Conservation (phyloP, 2,329 filamentous ascomycete species). For the Cytospora chrysosperma region DNA sequence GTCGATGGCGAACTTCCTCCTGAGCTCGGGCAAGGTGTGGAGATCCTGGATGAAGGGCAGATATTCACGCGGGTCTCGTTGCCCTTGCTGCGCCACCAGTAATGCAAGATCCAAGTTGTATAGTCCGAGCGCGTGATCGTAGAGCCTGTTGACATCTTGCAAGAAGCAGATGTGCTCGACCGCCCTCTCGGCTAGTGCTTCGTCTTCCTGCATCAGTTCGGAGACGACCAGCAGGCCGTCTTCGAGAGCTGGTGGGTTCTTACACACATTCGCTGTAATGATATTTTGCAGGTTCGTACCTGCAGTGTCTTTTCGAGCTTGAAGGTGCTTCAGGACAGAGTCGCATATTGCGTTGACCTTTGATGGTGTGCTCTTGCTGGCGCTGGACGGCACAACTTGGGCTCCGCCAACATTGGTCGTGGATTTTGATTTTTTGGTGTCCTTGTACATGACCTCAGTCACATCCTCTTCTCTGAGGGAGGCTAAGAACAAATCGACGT, state of each 20-base stretch:
- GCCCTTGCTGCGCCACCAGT: constrained; percentile 90
- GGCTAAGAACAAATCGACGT: constrained; percentile 88
- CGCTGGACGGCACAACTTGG: neutral
- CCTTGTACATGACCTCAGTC: constrained; percentile 86
- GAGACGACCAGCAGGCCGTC: constrained; percentile 80
- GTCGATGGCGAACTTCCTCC: constrained; percentile 82
- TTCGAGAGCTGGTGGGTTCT: constrained; percentile 83
- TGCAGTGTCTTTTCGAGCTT: constrained; percentile 50
- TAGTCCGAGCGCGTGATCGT: constrained; percentile 83
- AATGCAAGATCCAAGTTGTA: constrained; percentile 90
- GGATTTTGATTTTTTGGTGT: constrained; percentile 60
- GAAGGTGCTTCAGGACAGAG: constrained; percentile 70
- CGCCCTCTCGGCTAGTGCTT: constrained; percentile 77
- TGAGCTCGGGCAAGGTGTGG: constrained; percentile 68
- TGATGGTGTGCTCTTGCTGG: constrained; percentile 30
- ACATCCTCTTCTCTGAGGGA: constrained; percentile 89
- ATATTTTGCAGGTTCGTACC: constrained; percentile 76
- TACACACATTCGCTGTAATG: constrained; percentile 93
- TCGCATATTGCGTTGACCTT: constrained; percentile 92
- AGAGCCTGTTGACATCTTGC: constrained; percentile 87
- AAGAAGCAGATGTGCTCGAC: constrained; percentile 98
- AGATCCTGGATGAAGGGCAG: constrained; percentile 89
- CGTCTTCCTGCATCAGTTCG: constrained; percentile 65
- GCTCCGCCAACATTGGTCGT: neutral
- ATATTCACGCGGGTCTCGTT: constrained; percentile 93